Conservation (phyloP, 768 basidiomycete genomes). For the Leccinum pellstonianum region DNA sequence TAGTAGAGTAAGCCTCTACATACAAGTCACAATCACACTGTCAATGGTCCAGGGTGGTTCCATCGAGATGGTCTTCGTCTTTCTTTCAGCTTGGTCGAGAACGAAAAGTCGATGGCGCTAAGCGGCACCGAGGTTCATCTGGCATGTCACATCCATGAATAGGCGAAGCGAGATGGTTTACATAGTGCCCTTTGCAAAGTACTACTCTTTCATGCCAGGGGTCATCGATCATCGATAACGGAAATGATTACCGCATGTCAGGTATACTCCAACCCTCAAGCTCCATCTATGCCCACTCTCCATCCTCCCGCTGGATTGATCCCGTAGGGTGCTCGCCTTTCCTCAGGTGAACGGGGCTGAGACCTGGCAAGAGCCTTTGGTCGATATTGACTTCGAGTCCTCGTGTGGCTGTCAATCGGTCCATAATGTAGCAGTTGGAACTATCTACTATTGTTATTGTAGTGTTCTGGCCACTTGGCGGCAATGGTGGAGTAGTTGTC, state of each 20-base stretch:
- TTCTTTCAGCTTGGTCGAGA: background rate
- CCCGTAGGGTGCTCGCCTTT: background rate
- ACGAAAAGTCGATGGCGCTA: background rate
- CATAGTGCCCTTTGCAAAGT: background rate
- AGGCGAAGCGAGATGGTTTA: background rate
- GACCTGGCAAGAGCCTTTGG: background rate
- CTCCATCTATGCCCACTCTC: background rate
- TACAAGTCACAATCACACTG: constrained; percentile 5
- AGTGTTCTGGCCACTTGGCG: constrained; percentile 1
- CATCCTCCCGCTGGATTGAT: background rate
- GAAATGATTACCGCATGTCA: constrained; percentile 25
- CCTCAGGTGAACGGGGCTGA: background rate
- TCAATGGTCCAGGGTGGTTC: background rate
- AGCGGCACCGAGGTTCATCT: background rate
- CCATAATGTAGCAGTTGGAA: background rate
- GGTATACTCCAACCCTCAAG: background rate
- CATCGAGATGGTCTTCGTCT: constrained; percentile 9
- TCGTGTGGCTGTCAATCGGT: background rate
- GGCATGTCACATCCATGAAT: no score
- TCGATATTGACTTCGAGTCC: background rate
- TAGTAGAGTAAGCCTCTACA: background rate
- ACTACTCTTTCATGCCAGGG: background rate
- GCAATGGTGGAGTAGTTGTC: background rate
- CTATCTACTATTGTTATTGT: background rate
- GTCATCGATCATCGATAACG: constrained; percentile 22